phyloP scores from a whole-genome alignment of 73 alveolate species.

The Effrenium voratum region DNA sequence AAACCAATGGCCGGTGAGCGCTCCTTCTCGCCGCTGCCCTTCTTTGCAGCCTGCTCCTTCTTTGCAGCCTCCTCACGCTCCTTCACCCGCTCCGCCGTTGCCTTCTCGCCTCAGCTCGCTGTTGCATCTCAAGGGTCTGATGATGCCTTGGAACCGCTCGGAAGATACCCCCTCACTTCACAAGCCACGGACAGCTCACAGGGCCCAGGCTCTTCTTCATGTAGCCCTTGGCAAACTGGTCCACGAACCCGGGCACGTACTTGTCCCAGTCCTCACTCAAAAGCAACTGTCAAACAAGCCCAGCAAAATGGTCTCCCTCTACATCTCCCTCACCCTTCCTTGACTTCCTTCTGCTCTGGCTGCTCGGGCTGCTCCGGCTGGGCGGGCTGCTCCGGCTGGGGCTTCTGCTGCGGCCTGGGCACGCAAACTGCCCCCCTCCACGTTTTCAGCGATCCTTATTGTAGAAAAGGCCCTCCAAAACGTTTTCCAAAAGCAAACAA shows the following conservation, averaged over 20 bases:
- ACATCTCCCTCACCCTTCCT: neutral
- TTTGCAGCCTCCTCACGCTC: neutral
- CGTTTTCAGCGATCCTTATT: too few species aligned
- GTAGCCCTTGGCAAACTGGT: constrained; percentile 17
- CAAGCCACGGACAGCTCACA: neutral
- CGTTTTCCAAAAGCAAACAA: too few species aligned
- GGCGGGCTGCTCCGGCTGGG: constrained; percentile 58
- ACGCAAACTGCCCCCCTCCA: too few species aligned
- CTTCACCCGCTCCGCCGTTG: neutral
- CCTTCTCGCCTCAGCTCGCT: constrained; percentile 6
- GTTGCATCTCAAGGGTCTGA: neutral
- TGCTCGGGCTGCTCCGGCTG: constrained; percentile 79
- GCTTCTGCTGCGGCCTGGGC: constrained; percentile 58
- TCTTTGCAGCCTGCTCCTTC: neutral
- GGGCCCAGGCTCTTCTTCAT: constrained; percentile 16
- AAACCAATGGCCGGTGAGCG: too few species aligned
- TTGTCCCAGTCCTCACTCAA: constrained; percentile 35
- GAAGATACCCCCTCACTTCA: neutral
- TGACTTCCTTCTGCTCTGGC: constrained; percentile 60
- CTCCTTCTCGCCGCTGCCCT: neutral
- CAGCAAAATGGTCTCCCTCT: too few species aligned
- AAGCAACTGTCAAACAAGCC: neutral
- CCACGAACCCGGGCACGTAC: constrained; percentile 37
- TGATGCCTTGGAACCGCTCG: neutral
- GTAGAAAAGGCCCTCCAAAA: too few species aligned